phyloP scores from a whole-genome alignment of 305 asterid genomes.

The Solanum hybrid region DNA sequence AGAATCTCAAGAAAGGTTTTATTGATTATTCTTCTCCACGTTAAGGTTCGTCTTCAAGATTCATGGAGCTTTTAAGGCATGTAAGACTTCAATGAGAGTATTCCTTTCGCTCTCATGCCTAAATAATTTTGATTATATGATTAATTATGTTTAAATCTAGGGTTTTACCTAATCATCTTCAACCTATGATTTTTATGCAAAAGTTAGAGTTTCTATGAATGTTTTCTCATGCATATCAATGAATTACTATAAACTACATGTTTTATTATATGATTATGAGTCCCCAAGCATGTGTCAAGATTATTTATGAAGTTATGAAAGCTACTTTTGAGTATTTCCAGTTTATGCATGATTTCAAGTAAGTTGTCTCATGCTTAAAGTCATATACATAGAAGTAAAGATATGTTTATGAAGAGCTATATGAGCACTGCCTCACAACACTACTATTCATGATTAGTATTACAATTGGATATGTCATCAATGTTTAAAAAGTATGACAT shows the following conservation, averaged over 20 bases:
- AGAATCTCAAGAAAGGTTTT: not conserved
- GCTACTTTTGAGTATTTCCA: not conserved
- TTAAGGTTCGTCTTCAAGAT: not conserved
- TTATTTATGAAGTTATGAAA: not conserved
- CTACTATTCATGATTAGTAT: not conserved
- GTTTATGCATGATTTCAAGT: not conserved
- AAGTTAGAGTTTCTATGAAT: not conserved
- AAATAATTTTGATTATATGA: not conserved
- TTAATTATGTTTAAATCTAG: not conserved
- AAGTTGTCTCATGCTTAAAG: not conserved
- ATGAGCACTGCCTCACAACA: not conserved
- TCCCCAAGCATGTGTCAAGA: not conserved
- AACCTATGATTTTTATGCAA: not conserved
- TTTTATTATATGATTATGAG: not conserved
- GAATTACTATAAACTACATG: not conserved
- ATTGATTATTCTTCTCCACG: not conserved
- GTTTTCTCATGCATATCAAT: not conserved
- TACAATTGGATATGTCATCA: not conserved
- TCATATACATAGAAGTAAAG: not conserved
- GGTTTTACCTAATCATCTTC: not conserved
- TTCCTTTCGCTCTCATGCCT: not conserved
- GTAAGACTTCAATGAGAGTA: not conserved
- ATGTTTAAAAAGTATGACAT: not conserved
- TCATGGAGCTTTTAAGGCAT: too few relatives aligned
- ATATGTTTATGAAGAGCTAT: not conserved